Base-by-base conservation (phyloP, 208 protist species). In the Trichomonas vaginalis region DNA sequence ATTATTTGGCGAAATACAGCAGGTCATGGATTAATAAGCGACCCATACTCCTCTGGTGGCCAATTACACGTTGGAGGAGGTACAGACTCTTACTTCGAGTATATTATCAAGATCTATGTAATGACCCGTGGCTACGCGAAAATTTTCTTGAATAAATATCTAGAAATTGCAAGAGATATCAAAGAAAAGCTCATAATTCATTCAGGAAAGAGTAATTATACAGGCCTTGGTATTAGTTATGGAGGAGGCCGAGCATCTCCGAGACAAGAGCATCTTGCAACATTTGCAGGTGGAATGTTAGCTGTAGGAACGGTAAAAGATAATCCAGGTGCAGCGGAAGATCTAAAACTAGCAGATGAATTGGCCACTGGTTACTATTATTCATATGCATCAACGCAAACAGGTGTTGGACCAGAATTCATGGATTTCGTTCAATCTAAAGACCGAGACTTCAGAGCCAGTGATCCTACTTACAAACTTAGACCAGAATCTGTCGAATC, bases 401-500 rank as follows among this genome's bases (percentile, higher is more conserved):
- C 79, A 15, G 79, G 79, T n/a, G 17, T 86, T 37, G 45, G 37
- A 37, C 79, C 79, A 27, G 79, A 86, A 86, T 6, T n/a, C 17
- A 27, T 80, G 4, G n/a, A 80, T 35, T 10, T n/a, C 23, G 23
- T 35, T 80, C 4, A 10, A 32, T 8, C 17, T 27, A 17, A 45
- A 27, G 45, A 86, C 37, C 9, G 6, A 42, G 37, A 86, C 42
- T 42, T 42, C 8, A 42, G 6, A 4, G 17, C 42, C 0, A 17
- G 0, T 21, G 79, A 45, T 0, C 14, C 37, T 42, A 42, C 4
- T 6, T 45, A 86, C 17, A 86, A 42, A 27, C 40, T 97, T 39
- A 79, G 96, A 32, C 96, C 96, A 96, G 97, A 97, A 95, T 96
- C 96, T 35, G 47, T 97, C 45, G 95, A 96, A 49, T 90, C 96